Conservation (phyloP, 2,329 filamentous ascomycete genomes). For the Juglanconis oblonga region DNA sequence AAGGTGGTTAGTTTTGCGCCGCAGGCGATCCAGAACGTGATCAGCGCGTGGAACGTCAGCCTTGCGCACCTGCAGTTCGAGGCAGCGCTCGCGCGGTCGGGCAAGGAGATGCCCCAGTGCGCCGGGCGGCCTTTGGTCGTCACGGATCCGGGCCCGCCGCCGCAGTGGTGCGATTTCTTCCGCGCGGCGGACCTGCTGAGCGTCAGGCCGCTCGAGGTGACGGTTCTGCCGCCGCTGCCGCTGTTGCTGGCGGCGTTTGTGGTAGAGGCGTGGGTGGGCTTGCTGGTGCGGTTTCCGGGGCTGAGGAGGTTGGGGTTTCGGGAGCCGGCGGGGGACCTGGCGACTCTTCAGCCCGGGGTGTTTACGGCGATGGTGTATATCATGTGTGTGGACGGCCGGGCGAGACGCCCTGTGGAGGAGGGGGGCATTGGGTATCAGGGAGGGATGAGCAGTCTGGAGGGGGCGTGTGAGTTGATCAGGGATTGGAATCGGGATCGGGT, state of each 20-base stretch:
- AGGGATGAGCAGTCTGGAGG: slow-evolving; percentile 37
- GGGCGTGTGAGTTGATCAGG: slow-evolving; percentile 36
- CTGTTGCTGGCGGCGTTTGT: slow-evolving; percentile 36
- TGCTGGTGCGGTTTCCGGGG: slow-evolving; percentile 23
- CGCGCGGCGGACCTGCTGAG: slow-evolving; percentile 28
- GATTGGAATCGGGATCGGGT: slow-evolving; percentile 34
- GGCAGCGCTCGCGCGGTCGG: slow-evolving; percentile 41
- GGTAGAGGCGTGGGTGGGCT: slow-evolving; percentile 32
- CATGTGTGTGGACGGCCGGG: slow-evolving; percentile 35
- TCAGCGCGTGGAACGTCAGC: slow-evolving; percentile 50
- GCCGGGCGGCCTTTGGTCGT: slow-evolving; percentile 48
- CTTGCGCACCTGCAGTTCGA: slow-evolving; percentile 53
- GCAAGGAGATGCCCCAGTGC: slow-evolving; percentile 28
- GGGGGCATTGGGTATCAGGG: slow-evolving; percentile 41
- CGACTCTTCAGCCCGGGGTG: slow-evolving; percentile 38
- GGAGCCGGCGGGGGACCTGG: slow-evolving; percentile 33
- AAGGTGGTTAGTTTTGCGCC: slow-evolving; percentile 40
- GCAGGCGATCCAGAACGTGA: slow-evolving; percentile 47
- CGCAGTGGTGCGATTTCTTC: slow-evolving; percentile 39
- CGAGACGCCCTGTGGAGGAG: slow-evolving; percentile 33
- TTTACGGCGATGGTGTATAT: slow-evolving; percentile 35
- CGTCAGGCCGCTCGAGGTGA: slow-evolving; percentile 30
- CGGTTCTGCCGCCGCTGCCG: slow-evolving; percentile 31
- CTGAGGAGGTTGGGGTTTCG: slow-evolving; percentile 19
- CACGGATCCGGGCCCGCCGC: slow-evolving; percentile 46